A percentile compares a stretch with the other conserved stretches of the same genome.
phyloP scores from a whole-genome alignment of 2,329 filamentous ascomycete species.

The Clonostachys sp. region DNA sequence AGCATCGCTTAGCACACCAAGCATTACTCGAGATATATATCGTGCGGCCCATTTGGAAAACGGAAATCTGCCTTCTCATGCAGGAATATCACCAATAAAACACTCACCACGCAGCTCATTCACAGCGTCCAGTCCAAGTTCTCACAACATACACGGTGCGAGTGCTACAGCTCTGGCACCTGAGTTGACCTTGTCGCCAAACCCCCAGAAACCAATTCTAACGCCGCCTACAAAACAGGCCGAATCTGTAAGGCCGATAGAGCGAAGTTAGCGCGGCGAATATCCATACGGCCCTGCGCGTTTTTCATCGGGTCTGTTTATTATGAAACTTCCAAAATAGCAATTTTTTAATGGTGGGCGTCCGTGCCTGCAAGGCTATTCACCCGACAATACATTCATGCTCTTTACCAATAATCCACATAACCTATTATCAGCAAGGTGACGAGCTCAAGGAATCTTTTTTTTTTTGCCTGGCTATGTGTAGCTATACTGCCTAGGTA shows the following conservation, averaged over 20 bases:
- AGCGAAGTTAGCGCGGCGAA: too few species aligned
- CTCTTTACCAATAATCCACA: too few species aligned
- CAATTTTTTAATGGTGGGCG: too few species aligned
- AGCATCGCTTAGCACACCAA: slow-evolving; percentile 16
- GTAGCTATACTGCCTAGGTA: too few species aligned
- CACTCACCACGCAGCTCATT: slow-evolving; percentile 32
- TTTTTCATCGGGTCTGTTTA: too few species aligned
- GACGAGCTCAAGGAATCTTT: too few species aligned
- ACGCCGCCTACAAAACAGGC: slow-evolving; percentile 53
- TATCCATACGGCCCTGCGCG: too few species aligned
- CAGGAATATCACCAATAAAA: slow-evolving; percentile 47
- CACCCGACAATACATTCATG: too few species aligned
- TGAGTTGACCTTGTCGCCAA: slow-evolving; percentile 51
- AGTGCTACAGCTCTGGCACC: slow-evolving; percentile 33
- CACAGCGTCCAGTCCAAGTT: slow-evolving; percentile 20
- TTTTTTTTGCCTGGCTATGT: too few species aligned
- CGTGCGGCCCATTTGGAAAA: slow-evolving; percentile 15
- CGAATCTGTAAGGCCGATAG: neutral
- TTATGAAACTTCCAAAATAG: too few species aligned
- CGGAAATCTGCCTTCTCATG: slow-evolving; percentile 33
- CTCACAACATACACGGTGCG: slow-evolving; percentile 7
- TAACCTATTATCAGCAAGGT: too few species aligned
- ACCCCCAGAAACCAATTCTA: slow-evolving; percentile 49
- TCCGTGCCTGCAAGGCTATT: too few species aligned
- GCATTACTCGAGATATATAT: slow-evolving; percentile 17